Conservation (phyloP, 306 rosid species). For the Acacia crassicarpa region DNA sequence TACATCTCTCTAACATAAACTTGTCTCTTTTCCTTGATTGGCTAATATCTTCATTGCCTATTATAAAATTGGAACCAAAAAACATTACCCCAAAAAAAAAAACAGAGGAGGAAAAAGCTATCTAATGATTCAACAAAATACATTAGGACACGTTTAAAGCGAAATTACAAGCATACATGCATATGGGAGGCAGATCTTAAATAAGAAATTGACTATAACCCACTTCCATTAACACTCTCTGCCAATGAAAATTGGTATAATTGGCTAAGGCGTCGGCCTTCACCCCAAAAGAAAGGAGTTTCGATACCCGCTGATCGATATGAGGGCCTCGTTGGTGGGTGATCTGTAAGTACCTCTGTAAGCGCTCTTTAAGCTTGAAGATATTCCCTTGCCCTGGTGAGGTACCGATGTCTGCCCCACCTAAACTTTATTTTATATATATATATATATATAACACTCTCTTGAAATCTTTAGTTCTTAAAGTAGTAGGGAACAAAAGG, state of each 20-base stretch:
- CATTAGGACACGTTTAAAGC: not conserved
- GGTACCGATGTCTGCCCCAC: too few species aligned
- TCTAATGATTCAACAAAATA: slow-evolving; percentile 18
- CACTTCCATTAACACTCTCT: slow-evolving; percentile 19
- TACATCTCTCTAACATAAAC: slow-evolving; percentile 43
- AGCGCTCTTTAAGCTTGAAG: too few species aligned
- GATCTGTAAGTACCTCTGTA: too few species aligned
- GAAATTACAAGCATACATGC: not conserved
- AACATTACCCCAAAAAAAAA: slow-evolving; percentile 18
- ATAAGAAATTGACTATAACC: slow-evolving; percentile 12
- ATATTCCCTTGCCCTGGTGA: too few species aligned
- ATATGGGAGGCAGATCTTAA: not conserved
- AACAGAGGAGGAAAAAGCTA: not conserved
- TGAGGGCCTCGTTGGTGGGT: too few species aligned
- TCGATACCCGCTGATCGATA: too few species aligned
- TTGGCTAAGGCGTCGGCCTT: too few species aligned
- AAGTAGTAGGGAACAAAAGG: not conserved
- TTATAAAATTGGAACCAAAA: slow-evolving; percentile 25
- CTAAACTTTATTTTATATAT: too few species aligned
- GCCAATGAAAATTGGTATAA: too few species aligned
- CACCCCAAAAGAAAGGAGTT: too few species aligned
- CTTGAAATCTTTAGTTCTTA: not conserved
- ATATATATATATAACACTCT: too few species aligned
- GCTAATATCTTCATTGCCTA: slow-evolving; percentile 53
- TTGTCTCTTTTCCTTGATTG: slow-evolving; percentile 46